Conservation (phyloP, 1,284 basidiomycete genomes). For the Phylloboletellus chloephorus region DNA sequence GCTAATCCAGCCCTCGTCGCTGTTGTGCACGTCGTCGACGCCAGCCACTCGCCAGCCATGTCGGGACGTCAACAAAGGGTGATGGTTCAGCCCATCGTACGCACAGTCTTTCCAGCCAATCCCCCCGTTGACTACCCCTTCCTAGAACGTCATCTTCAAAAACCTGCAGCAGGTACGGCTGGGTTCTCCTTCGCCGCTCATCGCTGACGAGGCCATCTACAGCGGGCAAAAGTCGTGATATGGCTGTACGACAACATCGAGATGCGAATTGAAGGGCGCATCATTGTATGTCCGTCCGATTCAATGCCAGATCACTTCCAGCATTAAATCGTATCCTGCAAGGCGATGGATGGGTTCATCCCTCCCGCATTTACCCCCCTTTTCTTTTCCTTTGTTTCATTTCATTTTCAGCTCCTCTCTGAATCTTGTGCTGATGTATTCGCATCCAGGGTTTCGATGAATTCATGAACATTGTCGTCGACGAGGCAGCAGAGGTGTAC, state of each 20-base stretch:
- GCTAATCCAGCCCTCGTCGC: slow-evolving; percentile 21
- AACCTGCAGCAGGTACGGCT: slow-evolving; percentile 78
- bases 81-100: slow-evolving; percentile 97
- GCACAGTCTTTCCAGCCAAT: slow-evolving; percentile 30
- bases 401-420: slow-evolving; percentile 1
- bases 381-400: slow-evolving; percentile 1
- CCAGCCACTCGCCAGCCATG: slow-evolving; percentile 51
- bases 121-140: slow-evolving; percentile 16
- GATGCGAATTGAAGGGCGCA: slow-evolving; percentile 94
- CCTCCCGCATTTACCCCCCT: slow-evolving; percentile 1
- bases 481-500: slow-evolving; percentile 91
- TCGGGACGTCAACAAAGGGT: slow-evolving; percentile 88
- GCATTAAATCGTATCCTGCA: slow-evolving; percentile 28
- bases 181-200: not conserved
- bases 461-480: slow-evolving; percentile 99
- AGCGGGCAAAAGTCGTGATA: slow-evolving; percentile 84
- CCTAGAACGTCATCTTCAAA: slow-evolving; percentile 98
- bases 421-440: slow-evolving; percentile 10
- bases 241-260: slow-evolving; percentile 99
- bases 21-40: slow-evolving; percentile 19
- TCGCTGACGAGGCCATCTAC: slow-evolving; percentile 20
- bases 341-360: slow-evolving; percentile 25
- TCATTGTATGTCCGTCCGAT: slow-evolving; percentile 69
- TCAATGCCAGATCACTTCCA: slow-evolving; percentile 15
- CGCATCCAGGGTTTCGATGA: slow-evolving; percentile 89